Evolutionary conservation across 2,329 filamentous ascomycete genomes (phyloP).

Genomic region (Aspergillus sclerotialis): DNA sequence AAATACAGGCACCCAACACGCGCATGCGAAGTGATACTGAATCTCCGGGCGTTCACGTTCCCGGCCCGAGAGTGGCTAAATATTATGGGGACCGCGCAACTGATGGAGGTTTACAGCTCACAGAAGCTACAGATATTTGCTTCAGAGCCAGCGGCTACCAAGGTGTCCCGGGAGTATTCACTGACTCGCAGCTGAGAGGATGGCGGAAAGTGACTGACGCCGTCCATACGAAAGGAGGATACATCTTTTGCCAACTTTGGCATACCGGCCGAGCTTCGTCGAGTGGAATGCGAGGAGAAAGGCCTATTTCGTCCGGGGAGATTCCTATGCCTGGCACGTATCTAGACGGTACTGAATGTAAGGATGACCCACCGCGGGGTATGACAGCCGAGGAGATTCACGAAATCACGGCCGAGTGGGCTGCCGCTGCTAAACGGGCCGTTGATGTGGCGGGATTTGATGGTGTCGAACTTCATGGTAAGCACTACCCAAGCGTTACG

Average conservation of each 20-base stretch:
- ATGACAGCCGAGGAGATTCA: slow-evolving; percentile 36
- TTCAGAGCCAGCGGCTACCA: slow-evolving; percentile 21
- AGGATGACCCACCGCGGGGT: slow-evolving; percentile 18
- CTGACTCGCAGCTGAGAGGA: slow-evolving; percentile 20
- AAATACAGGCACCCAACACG: slow-evolving; percentile 19
- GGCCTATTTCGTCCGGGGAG: slow-evolving; percentile 19
- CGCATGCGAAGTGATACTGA: slow-evolving; percentile 22
- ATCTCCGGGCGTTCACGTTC: slow-evolving; percentile 22
- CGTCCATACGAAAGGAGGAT: slow-evolving; percentile 24
- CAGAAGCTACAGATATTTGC: slow-evolving; percentile 27
- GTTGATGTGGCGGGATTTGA: slow-evolving; percentile 45
- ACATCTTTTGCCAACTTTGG: slow-evolving; percentile 30
- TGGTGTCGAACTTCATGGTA: slow-evolving; percentile 42
- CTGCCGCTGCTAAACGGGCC: slow-evolving; percentile 36
- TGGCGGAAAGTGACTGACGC: slow-evolving; percentile 28
- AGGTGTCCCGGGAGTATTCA: slow-evolving; percentile 24
- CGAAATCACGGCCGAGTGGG: slow-evolving; percentile 30
- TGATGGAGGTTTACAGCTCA: slow-evolving; percentile 25
- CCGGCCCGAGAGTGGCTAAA: slow-evolving; percentile 20
- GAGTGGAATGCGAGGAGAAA: slow-evolving; percentile 28
- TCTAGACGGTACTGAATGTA: slow-evolving; percentile 28
- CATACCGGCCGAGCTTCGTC: slow-evolving; percentile 32
- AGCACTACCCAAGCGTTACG: neutral
- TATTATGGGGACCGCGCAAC: slow-evolving; percentile 28
- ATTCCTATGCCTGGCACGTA: slow-evolving; percentile 34